Base-by-base conservation (phyloP, 352 stramenopile species). In the Globisporangium middletonii region DNA sequence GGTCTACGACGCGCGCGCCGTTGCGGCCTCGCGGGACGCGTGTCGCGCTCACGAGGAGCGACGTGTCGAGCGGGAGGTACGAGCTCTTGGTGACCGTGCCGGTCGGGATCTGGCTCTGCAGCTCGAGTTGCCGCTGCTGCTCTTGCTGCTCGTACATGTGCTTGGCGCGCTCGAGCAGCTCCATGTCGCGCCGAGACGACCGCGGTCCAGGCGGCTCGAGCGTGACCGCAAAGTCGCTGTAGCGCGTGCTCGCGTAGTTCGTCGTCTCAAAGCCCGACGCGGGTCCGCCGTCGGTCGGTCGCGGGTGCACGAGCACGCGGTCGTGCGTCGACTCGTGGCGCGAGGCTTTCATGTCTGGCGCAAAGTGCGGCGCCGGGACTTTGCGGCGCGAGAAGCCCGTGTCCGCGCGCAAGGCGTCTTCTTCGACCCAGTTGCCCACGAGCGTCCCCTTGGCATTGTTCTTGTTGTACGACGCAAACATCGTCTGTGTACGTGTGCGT, bases 351-450 rank as follows among this genome's bases (percentile, higher is more conserved):
- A 50, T 66, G 60, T 84, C 74, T 67, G 74, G 60, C 16, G 72
- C 64, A 12, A 60, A 72, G 16, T 64, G 27, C 2, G 63, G 43
- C 9, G 62, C 59, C 1, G 82, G 82, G 1, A 90, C 69, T 48
- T 77, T 75, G 38, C 78, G 76, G 11, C 82, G 75, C 2, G 78
- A 71, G 37, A 81, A 83, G 3, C 82, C 84, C 8, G 84, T 94
- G 38, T 53, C 59, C 4, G 65, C 50, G 9, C 79, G 77, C 42
- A 94, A 65, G 2, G 82, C 84, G 23, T 89, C 72, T 55, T 94
- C 84, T 38, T 94, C 82, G 49, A 94, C 79, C 84, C 84, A 94
- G 61, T 94, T 94, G 23, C 84, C 84, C 23, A 92, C 71, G 19
- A 94, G 69, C 47, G 80, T 74, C 15, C 74, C 77, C 50, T 89